Evolutionary conservation across 2,329 filamentous ascomycete species (phyloP), one percentile per base, ranked within the genome.

Genomic region (Aureobasidium leucospermi): DNA sequence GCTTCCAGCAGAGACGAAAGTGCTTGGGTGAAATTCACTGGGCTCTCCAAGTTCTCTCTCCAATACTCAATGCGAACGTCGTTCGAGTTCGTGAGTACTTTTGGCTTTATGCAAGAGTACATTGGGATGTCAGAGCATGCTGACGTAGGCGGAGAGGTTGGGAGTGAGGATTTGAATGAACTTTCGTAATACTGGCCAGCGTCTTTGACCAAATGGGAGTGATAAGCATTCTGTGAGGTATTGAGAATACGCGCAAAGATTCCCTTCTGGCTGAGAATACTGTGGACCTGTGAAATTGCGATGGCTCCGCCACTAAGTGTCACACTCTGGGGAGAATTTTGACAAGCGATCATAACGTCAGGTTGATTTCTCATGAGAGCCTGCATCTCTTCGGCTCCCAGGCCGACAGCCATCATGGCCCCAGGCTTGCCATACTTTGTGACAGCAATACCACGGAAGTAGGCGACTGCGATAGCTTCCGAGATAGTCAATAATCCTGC

Each of bases 331-430:
- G 46, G 46, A 19, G 46, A 49, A n/a, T 49, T 49, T 5, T 23
- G 31, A 23, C 46, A 49, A 7, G 31, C 46, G 13, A 49, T 19
- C 6, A 49, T 31, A 7, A 49, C 3, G 13, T 34, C 46, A 6
- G 46, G 31, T 31, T 48, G 46, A 48, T 48, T 4, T 2, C 13
- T 6, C 2, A 34, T 16, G n/a, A 11, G 34, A 19, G 9, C 8
- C 4, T 11, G 7, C 2, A 48, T 31, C 19, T 48, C 31, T 5
- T 19, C 31, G 13, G 46, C 11, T 6, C 46, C 46, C 6, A 65
- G 41, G 1, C 67, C 68, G 13, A 68, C 68, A 29, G 70, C 68
- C 60, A 71, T 36, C 74, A 76, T 76, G 0, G 67, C 65, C 19
- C 71, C 74, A 7, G 42, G 29, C 15, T 19, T 39, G 4, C 15